Evolutionary conservation across 1,139 yeast species (phyloP).

Genomic region (Protomyces inouyei): DNA sequence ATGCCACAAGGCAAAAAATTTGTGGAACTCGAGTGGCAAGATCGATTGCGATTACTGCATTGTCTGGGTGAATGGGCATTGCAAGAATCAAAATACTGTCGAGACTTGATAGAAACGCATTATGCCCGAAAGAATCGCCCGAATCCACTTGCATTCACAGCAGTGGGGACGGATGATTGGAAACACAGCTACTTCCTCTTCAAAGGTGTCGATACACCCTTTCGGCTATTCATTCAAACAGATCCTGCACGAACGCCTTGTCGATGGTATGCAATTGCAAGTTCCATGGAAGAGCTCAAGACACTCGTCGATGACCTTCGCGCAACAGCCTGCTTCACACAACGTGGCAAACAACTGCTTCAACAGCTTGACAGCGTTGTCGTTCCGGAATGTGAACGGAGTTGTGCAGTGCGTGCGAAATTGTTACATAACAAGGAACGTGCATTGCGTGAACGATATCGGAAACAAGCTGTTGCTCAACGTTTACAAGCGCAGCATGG

Average conservation of each 20-base stretch:
- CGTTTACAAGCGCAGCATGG: constrained; percentile 37
- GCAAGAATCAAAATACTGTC: constrained; percentile 14
- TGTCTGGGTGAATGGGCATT: constrained; percentile 18
- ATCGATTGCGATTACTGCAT: constrained; percentile 7
- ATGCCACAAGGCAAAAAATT: constrained; percentile 32
- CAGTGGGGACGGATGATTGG: constrained; percentile 5
- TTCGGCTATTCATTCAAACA: constrained; percentile 40
- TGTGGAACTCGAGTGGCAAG: constrained; percentile 15
- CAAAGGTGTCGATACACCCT: constrained; percentile 32
- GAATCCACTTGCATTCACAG: constrained; percentile 28
- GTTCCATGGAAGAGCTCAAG: constrained; percentile 35
- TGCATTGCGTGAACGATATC: constrained; percentile 24
- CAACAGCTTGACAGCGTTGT: constrained; percentile 13
- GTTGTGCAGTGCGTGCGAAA: constrained; percentile 35
- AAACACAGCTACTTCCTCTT: constrained; percentile 16
- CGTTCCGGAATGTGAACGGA: constrained; percentile 35
- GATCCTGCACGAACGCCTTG: constrained; percentile 37
- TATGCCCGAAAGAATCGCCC: constrained; percentile 34
- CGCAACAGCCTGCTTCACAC: constrained; percentile 13
- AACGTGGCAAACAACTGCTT: neutral
- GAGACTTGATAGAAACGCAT: constrained; percentile 36
- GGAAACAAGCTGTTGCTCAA: constrained; percentile 33
- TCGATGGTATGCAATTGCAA: constrained; percentile 40
- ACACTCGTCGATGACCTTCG: constrained; percentile 31
- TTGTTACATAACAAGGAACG: constrained; percentile 29